Evolutionary conservation across 805 yeast species (phyloP).

Genomic region (Yamadazyma nakazawae): DNA sequence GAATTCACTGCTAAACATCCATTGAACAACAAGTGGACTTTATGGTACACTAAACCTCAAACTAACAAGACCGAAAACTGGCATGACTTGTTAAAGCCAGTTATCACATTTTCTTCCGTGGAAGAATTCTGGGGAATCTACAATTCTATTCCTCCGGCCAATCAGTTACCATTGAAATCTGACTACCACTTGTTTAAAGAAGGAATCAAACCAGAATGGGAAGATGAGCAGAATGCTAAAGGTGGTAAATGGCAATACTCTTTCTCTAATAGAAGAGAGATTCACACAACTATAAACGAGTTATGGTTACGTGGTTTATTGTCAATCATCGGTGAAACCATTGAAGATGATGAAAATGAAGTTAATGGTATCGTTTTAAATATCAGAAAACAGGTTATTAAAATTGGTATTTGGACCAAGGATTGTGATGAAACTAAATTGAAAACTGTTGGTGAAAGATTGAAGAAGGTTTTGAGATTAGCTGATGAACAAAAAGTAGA

Average conservation of each 20-base stretch:
- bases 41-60: constrained; percentile 97
- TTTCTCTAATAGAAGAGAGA: constrained; percentile 64
- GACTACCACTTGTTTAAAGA: constrained; percentile 95
- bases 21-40: constrained; percentile 85
- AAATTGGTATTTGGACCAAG: constrained; percentile 92
- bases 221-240: constrained; percentile 76
- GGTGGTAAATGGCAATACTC: constrained; percentile 91
- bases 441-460: constrained; percentile 76
- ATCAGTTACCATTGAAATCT: constrained; percentile 84
- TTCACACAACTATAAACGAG: constrained; percentile 67
- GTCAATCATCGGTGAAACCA: constrained; percentile 92
- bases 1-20: constrained; percentile 83
- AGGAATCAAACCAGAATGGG: constrained; percentile 98
- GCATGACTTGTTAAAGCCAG: constrained; percentile 90
- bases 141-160: constrained; percentile 89
- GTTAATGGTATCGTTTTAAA: constrained; percentile 93
- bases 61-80: constrained; percentile 76
- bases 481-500: constrained; percentile 74
- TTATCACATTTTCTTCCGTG: constrained; percentile 87
- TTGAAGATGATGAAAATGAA: constrained; percentile 77
- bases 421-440: constrained; percentile 63
- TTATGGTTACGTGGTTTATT: constrained; percentile 88
- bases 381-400: constrained; percentile 76
- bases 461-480: constrained; percentile 80
- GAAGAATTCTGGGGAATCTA: constrained; percentile 99